A percentile compares a stretch with the other conserved stretches of the same genome.
Evolutionary conservation across 257 asterid species (phyloP).

Genomic region (Eustoma russellianum): DNA sequence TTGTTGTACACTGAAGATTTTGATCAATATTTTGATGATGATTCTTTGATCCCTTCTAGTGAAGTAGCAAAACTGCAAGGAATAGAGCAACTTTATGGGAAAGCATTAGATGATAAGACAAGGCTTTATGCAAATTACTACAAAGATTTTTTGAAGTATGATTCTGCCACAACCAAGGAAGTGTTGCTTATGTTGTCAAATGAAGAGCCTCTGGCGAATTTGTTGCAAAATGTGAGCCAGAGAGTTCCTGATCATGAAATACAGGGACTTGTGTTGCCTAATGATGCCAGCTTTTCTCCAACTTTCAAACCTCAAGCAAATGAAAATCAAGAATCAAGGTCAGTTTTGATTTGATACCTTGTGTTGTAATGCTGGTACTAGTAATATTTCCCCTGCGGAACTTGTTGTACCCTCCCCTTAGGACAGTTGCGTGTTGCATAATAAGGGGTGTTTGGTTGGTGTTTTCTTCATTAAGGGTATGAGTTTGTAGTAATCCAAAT

Average conservation of each 20-base stretch:
- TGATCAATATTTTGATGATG: constrained; percentile 48
- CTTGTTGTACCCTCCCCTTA: no score
- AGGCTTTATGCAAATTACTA: constrained; percentile 63
- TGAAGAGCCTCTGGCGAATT: constrained; percentile 74
- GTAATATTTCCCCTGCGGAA: no score
- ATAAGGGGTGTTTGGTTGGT: no score
- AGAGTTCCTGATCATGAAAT: constrained; percentile 61
- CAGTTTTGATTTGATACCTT: neutral
- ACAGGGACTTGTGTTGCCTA: constrained; percentile 72
- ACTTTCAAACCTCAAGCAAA: constrained; percentile 25
- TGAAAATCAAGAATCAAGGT: constrained; percentile 31
- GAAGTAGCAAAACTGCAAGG: constrained; percentile 59
- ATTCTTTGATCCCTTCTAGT: constrained; percentile 57
- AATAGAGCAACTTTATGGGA: constrained; percentile 52
- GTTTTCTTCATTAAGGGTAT: no score
- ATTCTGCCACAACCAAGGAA: constrained; percentile 47
- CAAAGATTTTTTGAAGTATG: constrained; percentile 55
- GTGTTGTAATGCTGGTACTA: neutral
- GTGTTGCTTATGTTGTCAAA: constrained; percentile 63
- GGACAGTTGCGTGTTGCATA: no score
- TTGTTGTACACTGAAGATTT: constrained; percentile 52
- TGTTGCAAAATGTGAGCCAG: constrained; percentile 49
- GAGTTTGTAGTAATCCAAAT: no score
- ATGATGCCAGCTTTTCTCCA: constrained; percentile 65
- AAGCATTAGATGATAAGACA: constrained; percentile 61